These are phyloP conservation scores for Penicillium simplicissimum DNA, from an alignment of 495 filamentous ascomycete genomes.

Conservation along the genomic window DNA sequence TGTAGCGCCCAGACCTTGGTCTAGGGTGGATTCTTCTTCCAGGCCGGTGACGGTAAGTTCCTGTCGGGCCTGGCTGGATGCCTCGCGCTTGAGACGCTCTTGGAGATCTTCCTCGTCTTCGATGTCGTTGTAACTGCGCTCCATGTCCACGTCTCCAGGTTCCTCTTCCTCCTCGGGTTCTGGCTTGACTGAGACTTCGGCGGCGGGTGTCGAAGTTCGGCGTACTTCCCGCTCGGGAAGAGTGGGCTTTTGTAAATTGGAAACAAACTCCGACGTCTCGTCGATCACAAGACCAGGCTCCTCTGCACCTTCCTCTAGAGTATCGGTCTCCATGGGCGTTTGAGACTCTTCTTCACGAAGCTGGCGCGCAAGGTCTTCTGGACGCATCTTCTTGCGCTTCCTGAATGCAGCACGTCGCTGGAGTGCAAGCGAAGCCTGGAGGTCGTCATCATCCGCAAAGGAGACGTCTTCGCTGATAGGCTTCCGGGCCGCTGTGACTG, in stretches of 20 bases:
- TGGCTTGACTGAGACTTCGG: constrained; percentile 52
- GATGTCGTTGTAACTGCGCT: constrained; percentile 57
- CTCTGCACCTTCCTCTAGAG: constrained; percentile 49
- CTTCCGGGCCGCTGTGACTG: constrained; percentile 54
- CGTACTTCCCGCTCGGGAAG: constrained; percentile 61
- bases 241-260: constrained; percentile 70
- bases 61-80: constrained; percentile 39
- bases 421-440: constrained; percentile 79
- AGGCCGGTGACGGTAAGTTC: constrained; percentile 72
- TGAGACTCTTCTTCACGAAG: constrained; percentile 72
- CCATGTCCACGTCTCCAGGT: constrained; percentile 62
- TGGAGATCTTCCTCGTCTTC: constrained; percentile 55
- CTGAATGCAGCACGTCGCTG: constrained; percentile 83
- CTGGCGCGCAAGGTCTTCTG: constrained; percentile 82
- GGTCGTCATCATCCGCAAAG: constrained; percentile 89
- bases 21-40: constrained; percentile 79
- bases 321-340: constrained; percentile 52
- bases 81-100: constrained; percentile 53
- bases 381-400: constrained; percentile 79
- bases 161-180: constrained; percentile 45
- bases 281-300: constrained; percentile 83
- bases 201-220: constrained; percentile 41
- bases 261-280: constrained; percentile 92
- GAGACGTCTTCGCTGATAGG: constrained; percentile 62
- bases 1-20: constrained; percentile 76